Conservation (phyloP, 208 protist genomes). For the Leishmania guyanensis region DNA sequence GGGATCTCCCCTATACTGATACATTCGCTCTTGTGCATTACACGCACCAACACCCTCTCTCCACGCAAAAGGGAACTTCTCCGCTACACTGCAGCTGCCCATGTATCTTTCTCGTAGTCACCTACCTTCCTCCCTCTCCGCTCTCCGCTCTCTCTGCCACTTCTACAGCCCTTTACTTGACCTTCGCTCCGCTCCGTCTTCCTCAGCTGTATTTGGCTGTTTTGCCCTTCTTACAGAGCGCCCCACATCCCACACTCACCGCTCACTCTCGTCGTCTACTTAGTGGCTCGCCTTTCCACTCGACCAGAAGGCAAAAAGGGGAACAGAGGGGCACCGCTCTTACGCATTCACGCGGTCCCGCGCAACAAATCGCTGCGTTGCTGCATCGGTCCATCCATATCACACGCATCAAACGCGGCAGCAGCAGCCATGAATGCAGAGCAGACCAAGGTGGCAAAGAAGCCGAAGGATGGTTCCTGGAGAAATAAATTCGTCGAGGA, state of each 20-base stretch:
- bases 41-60: background rate
- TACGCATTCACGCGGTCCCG: background rate
- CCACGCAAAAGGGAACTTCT: background rate
- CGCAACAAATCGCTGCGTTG: background rate
- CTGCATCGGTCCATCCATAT: background rate
- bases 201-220: background rate
- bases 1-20: background rate
- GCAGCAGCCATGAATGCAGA: background rate
- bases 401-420: background rate
- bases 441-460: background rate
- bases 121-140: background rate
- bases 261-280: background rate
- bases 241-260: background rate
- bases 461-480: conserved; percentile 11
- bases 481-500: conserved; percentile 57
- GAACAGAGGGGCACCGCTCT: background rate
- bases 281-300: background rate
- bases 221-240: background rate
- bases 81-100: background rate
- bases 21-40: background rate
- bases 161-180: background rate
- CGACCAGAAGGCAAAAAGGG: background rate
- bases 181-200: background rate
- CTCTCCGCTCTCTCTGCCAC: background rate
- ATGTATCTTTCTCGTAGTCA: background rate